phyloP scores from a whole-genome alignment of 2,329 filamentous ascomycete genomes.

The Davidsoniella neocaledoniae region DNA sequence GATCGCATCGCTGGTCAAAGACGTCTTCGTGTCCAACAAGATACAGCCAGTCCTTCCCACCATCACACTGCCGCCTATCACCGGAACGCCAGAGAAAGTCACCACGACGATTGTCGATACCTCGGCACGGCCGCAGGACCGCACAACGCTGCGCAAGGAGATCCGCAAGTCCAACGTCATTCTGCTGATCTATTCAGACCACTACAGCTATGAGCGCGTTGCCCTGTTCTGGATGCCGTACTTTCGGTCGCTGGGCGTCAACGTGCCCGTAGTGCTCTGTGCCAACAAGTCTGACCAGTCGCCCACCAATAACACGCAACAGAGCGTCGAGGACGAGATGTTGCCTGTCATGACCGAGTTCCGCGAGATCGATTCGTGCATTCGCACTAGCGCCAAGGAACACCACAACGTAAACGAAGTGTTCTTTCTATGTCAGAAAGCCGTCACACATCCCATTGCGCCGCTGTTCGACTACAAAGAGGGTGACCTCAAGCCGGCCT shows the following conservation, averaged over 20 bases:
- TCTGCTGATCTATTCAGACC: constrained; percentile 88
- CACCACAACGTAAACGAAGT: constrained; percentile 90
- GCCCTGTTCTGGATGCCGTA: constrained; percentile 98
- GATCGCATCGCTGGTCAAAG: constrained; percentile 90
- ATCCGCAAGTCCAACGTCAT: constrained; percentile 96
- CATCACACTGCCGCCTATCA: constrained; percentile 84
- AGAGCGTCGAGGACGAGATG: constrained; percentile 94
- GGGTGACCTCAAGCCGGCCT: constrained; percentile 68
- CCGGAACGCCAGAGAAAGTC: constrained; percentile 89
- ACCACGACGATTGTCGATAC: constrained; percentile 97
- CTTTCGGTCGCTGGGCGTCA: constrained; percentile 93
- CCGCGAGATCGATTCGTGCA: constrained; percentile 96
- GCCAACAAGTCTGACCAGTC: constrained; percentile 93
- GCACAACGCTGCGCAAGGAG: constrained; percentile 77
- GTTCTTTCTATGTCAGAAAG: constrained; percentile 96
- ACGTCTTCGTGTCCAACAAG: constrained; percentile 88
- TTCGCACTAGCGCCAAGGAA: constrained; percentile 79
- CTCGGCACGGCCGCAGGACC: constrained; percentile 83
- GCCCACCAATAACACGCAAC: constrained; percentile 55
- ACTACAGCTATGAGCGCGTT: constrained; percentile 96
- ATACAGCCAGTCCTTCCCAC: constrained; percentile 89
- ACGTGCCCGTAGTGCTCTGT: constrained; percentile 90
- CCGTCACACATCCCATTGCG: constrained; percentile 90
- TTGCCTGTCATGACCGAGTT: constrained; percentile 96
- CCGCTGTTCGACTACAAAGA: constrained; percentile 96